phyloP scores from a whole-genome alignment of 495 filamentous ascomycete species.

The Podospora bellae-mahoneyi region DNA sequence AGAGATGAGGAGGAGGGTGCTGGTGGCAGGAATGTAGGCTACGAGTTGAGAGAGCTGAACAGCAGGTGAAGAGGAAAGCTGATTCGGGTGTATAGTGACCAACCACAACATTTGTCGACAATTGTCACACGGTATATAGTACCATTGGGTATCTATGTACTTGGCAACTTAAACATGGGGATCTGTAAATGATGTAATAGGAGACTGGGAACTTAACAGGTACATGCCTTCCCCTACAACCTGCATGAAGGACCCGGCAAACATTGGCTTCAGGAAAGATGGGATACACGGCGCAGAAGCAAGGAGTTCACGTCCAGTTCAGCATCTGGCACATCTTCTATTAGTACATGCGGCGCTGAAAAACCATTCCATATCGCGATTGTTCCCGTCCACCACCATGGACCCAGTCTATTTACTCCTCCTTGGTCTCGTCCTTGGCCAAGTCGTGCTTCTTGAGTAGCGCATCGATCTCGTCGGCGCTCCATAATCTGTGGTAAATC shows the following conservation, averaged over 20 bases:
- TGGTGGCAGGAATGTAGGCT: slow-evolving; percentile 31
- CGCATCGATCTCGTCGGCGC: slow-evolving; percentile 91
- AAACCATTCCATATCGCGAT: slow-evolving; percentile 16
- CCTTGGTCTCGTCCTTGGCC: slow-evolving; percentile 79
- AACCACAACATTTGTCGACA: background rate
- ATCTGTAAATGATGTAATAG: background rate
- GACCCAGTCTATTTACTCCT: slow-evolving; percentile 46
- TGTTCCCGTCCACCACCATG: background rate
- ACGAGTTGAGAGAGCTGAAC: slow-evolving; percentile 20
- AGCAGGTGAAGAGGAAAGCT: slow-evolving; percentile 21
- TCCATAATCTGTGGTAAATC: slow-evolving; percentile 97
- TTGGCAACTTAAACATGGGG: background rate
- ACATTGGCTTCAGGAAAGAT: background rate
- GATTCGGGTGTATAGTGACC: slow-evolving; percentile 15
- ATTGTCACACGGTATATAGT: background rate
- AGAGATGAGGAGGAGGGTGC: slow-evolving; percentile 36
- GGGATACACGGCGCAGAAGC: background rate
- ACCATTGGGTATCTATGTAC: background rate
- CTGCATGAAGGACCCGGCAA: background rate
- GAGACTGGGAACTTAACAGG: background rate
- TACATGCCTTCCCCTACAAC: background rate
- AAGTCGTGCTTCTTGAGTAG: slow-evolving; percentile 92
- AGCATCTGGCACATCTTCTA: slow-evolving; percentile 17
- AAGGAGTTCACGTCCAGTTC: slow-evolving; percentile 16
- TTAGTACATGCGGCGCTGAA: slow-evolving; percentile 32